Evolutionary conservation across 169 alveolate genomes (phyloP), one percentile per base, ranked within the genome.

Genomic region (Theileria luwenshuni): DNA sequence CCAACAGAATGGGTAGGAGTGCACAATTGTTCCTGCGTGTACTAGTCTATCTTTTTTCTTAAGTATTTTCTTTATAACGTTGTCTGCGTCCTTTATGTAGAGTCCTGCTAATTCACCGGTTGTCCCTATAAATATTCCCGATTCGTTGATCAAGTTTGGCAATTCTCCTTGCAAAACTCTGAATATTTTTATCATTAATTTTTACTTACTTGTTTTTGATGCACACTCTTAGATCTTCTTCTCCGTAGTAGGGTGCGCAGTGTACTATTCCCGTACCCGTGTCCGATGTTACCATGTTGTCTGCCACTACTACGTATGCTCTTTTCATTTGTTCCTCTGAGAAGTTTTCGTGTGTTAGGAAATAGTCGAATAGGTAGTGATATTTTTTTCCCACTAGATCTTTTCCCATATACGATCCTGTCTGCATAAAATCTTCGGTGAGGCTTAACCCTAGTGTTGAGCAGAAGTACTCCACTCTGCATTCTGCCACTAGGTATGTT

Each of bases 1-100:
- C 99, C 99, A 98, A 88, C 99, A 98, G 85, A 90, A 96, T 0
- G 99, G 99, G 84, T 98, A 98, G 30, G 97, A 93, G 90, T 98
- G 99, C 47, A 80, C 90, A 62, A 69, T 77, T 21, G 92, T 90
- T 30, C 90, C 91, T 48, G 89, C 77, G 71, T 84, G 83, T 23
- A 97, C 81, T 52, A 98, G 79, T 58, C 96, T 68, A 13, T 91
- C 94, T 25, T 81, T 63, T 58, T 75, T 90, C 71, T 96, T 96
- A 32, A 98, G 84, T 21, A 76, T 73, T 25, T 90, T 91, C 77
- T 92, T 94, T 49, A 98, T 95, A n/a, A 64, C 90, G 48, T 92
- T 92, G 77, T 98, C 99, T 28, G 99, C 99, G 54, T 93, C 99
- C 86, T 97, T 97, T 23, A 98, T 93, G 83, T 95, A 90, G 77